Base-by-base conservation (phyloP, 2,329 filamentous ascomycete genomes). In the Aspergillus niger region DNA sequence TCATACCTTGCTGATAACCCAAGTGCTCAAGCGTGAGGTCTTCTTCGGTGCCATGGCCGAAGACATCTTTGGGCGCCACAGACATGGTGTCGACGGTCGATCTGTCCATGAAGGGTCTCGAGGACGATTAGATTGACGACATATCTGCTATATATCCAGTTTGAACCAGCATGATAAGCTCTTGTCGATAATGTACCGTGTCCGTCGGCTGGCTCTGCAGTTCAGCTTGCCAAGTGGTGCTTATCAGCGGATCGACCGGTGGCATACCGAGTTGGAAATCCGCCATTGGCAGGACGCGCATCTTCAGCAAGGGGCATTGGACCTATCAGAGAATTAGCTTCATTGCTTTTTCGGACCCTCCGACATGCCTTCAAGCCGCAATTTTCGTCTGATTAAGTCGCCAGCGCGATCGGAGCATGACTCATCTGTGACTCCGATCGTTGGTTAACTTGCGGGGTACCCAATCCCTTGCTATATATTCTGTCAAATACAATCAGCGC, bases 1-100 rank as follows among this genome's bases (percentile, higher is more conserved):
- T 10, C 8, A 20, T 64, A 70, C 70, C 69, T 65, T 74, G 73
- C 61, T 73, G 63, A 52, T 74, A 74, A 8, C 71, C 71, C 47
- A 75, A 53, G 15, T 72, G 64, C 55, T 70, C 70, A 5, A 75
- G 67, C 28, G 67, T 60, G 8, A 68, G 60, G 57, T 74, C 72
- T 53, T 70, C 72, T 11, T 66, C 58, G 43, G 53, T 54, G 3
- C 58, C 57, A 24, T 43, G 32, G 20, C 57, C 52, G 41, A 66
- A 63, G 30, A 55, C 58, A 32, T 61, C 53, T 41, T 63, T 63
- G 24, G 47, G 52, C 28, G 51, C 10, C n/a, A 32, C 52, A 55
- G 38, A 26, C 52, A 55, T 44, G 38, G 8, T 20, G 24, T 4
- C 22, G 13, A 13, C 3, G 20, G 26, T n/a, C 32, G 28, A 5